These are phyloP conservation scores for Pichia sp. DNA, from an alignment of 1,139 yeast genomes.

Conservation along the genomic window DNA sequence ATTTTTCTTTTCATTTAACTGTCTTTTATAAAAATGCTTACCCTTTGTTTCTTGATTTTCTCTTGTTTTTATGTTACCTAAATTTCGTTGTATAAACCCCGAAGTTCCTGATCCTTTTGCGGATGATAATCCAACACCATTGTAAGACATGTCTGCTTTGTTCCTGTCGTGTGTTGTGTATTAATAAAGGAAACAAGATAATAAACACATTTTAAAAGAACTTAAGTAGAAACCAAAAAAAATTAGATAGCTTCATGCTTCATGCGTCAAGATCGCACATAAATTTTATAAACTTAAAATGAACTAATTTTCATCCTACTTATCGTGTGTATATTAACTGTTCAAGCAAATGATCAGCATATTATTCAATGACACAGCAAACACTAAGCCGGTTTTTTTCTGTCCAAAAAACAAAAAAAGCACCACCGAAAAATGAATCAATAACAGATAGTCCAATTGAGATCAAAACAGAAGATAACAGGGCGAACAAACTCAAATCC, in stretches of 20 bases:
- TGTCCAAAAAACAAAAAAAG: slow-evolving; percentile 3
- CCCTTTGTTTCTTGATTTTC: slow-evolving; percentile 26
- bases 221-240: too few species aligned
- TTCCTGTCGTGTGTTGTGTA: too few species aligned
- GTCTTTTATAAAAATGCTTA: slow-evolving; percentile 34
- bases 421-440: neutral
- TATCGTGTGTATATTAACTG: neutral
- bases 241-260: neutral
- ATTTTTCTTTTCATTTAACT: slow-evolving; percentile 19
- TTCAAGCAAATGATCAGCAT: neutral
- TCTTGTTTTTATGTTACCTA: slow-evolving; percentile 29
- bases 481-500: neutral
- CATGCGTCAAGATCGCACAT: too few species aligned
- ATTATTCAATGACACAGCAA: slow-evolving; percentile 10
- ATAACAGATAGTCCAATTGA: neutral
- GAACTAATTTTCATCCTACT: neutral
- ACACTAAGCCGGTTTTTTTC: slow-evolving; percentile 19
- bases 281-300: too few species aligned
- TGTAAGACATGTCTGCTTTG: slow-evolving; percentile 46
- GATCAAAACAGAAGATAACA: neutral
- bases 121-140: slow-evolving; percentile 59
- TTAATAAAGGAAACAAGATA: too few species aligned
- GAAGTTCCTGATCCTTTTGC: slow-evolving; percentile 72
- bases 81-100: slow-evolving; percentile 56
- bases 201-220: too few species aligned